Evolutionary conservation across 371 early-diverging fungal species (phyloP).

Genomic region (Batkoa obscura): DNA sequence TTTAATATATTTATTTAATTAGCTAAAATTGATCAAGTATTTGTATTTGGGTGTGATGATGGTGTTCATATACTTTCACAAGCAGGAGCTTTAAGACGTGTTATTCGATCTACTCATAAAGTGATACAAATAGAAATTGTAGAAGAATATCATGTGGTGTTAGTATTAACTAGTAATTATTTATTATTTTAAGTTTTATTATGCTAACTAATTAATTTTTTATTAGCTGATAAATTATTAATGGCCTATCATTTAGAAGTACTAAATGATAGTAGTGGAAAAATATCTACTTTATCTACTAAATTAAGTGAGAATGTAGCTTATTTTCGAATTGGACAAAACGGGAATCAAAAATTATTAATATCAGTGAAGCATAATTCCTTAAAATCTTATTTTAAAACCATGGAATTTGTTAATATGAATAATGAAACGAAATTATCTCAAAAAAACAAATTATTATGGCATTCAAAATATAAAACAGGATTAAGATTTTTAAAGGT

Average conservation of each 20-base stretch:
- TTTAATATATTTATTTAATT: background rate
- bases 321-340: constrained; percentile 66
- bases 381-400: constrained; percentile 1
- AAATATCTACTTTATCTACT: constrained; percentile 17
- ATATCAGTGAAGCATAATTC: background rate
- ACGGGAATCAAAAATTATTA: constrained; percentile 16
- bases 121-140: constrained; percentile 73
- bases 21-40: background rate
- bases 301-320: constrained; percentile 57
- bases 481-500: constrained; percentile 1
- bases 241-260: constrained; percentile 41
- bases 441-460: background rate
- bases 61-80: background rate
- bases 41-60: background rate
- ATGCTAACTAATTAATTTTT: too few relatives aligned
- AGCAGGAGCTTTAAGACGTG: constrained; percentile 7
- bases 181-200: too few relatives aligned
- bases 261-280: constrained; percentile 21
- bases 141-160: constrained; percentile 41
- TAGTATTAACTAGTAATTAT: constrained; percentile 44
- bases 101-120: constrained; percentile 45
- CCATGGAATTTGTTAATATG: constrained; percentile 2
- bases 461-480: background rate
- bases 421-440: background rate
- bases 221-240: background rate